Conservation (phyloP, 2,329 filamentous ascomycete genomes). For the Lachnellula occidentalis region DNA sequence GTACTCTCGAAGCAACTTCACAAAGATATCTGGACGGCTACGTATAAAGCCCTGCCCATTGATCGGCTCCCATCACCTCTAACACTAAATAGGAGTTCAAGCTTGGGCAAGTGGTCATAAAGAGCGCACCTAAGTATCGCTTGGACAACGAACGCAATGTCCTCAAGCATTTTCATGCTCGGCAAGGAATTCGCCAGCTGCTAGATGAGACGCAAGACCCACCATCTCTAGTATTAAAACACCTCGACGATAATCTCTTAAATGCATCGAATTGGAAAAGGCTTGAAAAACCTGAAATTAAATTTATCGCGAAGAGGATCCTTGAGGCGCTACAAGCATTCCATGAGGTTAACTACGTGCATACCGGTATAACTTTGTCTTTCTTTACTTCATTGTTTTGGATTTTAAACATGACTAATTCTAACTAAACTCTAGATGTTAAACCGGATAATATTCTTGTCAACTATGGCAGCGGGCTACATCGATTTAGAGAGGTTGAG, state of each 20-base stretch:
- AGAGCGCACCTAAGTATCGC: conserved; percentile 9
- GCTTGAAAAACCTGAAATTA: conserved; percentile 8
- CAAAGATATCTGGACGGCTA: conserved; percentile 11
- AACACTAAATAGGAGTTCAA: conserved; percentile 5
- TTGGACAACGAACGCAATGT: conserved; percentile 14
- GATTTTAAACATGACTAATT: conserved; percentile 1
- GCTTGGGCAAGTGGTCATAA: conserved; percentile 8
- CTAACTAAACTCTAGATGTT: conserved; percentile 18
- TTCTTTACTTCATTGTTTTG: neutral
- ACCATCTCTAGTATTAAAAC: conserved; percentile 12
- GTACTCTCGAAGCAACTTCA: conserved; percentile 12
- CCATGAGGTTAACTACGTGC: conserved; percentile 18
- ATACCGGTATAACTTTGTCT: conserved; percentile 14
- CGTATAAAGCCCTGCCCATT: conserved; percentile 3
- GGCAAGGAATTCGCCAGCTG: conserved; percentile 9
- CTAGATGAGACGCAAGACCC: conserved; percentile 12
- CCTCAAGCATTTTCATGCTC: conserved; percentile 8
- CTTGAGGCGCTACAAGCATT: conserved; percentile 12
- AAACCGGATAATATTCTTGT: conserved; percentile 33
- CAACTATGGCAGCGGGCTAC: conserved; percentile 15
- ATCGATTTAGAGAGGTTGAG: conserved; percentile 3
- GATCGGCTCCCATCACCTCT: neutral
- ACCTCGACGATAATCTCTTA: conserved; percentile 14
- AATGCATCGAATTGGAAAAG: conserved; percentile 7
- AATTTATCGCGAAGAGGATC: conserved; percentile 15